Conservation (phyloP, 139 green algal species). For the Microglena sp. region DNA sequence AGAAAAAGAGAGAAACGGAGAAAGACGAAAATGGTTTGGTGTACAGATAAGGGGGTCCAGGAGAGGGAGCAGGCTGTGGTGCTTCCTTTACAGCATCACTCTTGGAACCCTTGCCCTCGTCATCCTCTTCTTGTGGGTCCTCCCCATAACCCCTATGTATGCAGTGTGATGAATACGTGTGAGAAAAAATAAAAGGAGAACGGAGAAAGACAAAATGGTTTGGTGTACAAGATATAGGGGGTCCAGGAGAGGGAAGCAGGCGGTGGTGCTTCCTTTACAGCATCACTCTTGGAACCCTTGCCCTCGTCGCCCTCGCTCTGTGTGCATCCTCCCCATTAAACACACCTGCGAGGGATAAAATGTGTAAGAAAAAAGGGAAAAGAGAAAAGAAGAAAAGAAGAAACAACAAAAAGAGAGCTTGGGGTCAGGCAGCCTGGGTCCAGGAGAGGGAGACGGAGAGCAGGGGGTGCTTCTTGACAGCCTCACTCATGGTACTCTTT, state of each 20-base stretch:
- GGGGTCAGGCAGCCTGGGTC: not conserved
- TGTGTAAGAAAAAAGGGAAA: not conserved
- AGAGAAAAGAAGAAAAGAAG: not conserved
- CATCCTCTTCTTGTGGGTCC: no score
- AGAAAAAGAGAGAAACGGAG: no score
- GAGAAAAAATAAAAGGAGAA: no score
- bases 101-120: not conserved
- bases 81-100: not conserved
- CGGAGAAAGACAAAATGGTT: no score
- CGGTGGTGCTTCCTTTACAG: not conserved
- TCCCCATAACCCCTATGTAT: no score
- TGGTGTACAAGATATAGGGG: not conserved
- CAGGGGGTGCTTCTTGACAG: not conserved
- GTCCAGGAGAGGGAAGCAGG: not conserved
- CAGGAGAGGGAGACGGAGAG: not conserved
- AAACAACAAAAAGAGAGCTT: not conserved
- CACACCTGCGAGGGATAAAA: no score
- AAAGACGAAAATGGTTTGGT: no score
- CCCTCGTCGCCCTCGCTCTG: no score
- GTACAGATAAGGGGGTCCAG: no score
- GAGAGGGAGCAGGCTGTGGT: not conserved
- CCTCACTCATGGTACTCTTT: not conserved
- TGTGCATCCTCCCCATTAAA: no score
- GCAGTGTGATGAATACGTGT: no score
- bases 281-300: not conserved